Conservation (phyloP, 306 rosid species). For the Cucumis melo region DNA sequence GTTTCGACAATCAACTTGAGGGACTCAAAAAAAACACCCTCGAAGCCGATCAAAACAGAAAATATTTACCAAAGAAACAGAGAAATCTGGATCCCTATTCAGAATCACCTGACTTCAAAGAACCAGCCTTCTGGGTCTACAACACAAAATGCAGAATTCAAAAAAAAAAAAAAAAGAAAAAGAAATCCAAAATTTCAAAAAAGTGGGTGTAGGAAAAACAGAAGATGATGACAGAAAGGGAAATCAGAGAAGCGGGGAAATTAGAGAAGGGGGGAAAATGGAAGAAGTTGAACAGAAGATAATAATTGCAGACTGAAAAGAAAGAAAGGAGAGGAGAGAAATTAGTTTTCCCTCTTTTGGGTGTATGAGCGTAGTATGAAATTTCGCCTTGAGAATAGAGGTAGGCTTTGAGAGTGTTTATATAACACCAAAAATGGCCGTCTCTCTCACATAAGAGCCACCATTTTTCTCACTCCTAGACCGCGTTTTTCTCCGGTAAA, state of each 20-base stretch:
- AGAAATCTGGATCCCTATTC: background rate
- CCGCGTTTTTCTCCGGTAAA: constrained; percentile 1
- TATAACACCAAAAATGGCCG: constrained; percentile 17
- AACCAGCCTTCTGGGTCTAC: background rate
- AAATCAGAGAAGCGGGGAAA: constrained; percentile 17
- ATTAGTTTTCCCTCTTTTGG: background rate
- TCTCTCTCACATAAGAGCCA: background rate
- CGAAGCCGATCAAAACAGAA: background rate
- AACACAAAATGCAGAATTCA: background rate
- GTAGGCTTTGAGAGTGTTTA: constrained; percentile 4
- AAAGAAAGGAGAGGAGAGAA: background rate
- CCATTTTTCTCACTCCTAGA: background rate
- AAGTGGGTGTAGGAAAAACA: constrained; percentile 16
- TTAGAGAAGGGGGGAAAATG: background rate
- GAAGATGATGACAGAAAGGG: constrained; percentile 26
- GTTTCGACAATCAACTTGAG: constrained; percentile 4
- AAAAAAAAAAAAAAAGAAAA: no score
- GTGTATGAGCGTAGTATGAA: no score
- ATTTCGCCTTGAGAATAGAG: background rate
- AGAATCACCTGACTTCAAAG: background rate
- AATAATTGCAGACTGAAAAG: background rate
- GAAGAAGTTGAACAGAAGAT: background rate
- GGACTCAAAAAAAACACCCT: constrained; percentile 22
- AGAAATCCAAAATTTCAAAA: background rate
- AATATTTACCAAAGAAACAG: background rate